Percentiles rank a stretch among this genome's conserved stretches.
phyloP scores from a whole-genome alignment of 305 asterid genomes.

The Rubia occidens region DNA sequence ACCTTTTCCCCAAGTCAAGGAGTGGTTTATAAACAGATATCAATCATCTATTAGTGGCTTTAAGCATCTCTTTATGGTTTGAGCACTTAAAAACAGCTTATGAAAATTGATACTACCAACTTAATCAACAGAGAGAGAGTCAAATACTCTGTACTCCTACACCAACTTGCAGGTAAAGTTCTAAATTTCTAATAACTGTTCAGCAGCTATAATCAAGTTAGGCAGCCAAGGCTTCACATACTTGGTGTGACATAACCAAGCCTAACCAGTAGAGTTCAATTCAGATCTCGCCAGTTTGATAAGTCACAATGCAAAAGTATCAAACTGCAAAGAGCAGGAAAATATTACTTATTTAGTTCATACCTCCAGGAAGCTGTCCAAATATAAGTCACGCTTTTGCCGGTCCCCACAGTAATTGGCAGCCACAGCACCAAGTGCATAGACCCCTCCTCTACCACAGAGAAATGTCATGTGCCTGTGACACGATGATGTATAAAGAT shows the following conservation, averaged over 20 bases:
- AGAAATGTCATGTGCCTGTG: conserved; percentile 62
- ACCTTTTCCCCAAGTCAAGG: background rate
- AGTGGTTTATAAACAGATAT: background rate
- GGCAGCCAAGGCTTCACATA: background rate
- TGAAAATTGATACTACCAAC: background rate
- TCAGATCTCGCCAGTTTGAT: background rate
- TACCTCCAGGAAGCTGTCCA: conserved; percentile 65
- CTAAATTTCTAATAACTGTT: background rate
- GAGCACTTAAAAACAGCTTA: background rate
- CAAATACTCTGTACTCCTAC: background rate
- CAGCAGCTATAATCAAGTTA: background rate
- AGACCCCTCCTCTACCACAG: conserved; percentile 75
- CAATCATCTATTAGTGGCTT: background rate
- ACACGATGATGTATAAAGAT: conserved; percentile 9
- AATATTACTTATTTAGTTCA: background rate
- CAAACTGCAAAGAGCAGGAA: too few species aligned
- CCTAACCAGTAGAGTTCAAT: background rate
- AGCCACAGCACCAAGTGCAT: conserved; percentile 63
- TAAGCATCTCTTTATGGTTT: background rate
- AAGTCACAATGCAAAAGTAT: background rate
- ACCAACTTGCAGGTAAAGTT: background rate
- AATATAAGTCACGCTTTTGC: conserved; percentile 34
- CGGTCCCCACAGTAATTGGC: conserved; percentile 52
- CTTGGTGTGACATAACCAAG: background rate
- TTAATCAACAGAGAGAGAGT: background rate